phyloP scores from a whole-genome alignment of 768 basidiomycete species.

The Leucocoprinus leucothites region DNA sequence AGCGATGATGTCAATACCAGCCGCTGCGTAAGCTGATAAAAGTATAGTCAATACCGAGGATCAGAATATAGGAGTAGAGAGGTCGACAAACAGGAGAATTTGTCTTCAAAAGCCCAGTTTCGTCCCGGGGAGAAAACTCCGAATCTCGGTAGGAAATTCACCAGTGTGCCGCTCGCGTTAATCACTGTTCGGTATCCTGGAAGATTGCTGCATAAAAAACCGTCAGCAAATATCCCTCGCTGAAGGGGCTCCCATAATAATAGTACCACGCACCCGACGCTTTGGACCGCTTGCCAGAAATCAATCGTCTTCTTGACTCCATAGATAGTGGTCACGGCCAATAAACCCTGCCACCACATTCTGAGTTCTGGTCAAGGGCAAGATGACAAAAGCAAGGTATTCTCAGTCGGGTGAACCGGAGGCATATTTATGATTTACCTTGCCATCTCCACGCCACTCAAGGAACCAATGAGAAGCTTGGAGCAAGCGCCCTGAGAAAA shows the following conservation, averaged over 20 bases:
- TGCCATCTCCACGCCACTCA: no score
- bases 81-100: neutral
- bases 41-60: neutral
- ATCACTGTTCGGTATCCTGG: conserved; percentile 5
- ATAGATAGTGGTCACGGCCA: neutral
- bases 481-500: neutral
- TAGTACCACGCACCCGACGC: neutral
- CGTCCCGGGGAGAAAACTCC: neutral
- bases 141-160: neutral
- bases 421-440: no score
- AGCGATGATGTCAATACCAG: conserved; percentile 7
- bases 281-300: neutral
- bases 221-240: neutral
- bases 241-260: neutral
- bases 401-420: no score
- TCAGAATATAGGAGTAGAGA: neutral
- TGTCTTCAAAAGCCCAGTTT: conserved; percentile 5
- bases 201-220: neutral
- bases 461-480: no score
- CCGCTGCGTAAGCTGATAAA: neutral
- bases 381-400: no score
- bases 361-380: no score
- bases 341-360: neutral
- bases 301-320: neutral
- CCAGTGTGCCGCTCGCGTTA: neutral